phyloP scores from a whole-genome alignment of 768 basidiomycete species.

The Rickenella mellea region DNA sequence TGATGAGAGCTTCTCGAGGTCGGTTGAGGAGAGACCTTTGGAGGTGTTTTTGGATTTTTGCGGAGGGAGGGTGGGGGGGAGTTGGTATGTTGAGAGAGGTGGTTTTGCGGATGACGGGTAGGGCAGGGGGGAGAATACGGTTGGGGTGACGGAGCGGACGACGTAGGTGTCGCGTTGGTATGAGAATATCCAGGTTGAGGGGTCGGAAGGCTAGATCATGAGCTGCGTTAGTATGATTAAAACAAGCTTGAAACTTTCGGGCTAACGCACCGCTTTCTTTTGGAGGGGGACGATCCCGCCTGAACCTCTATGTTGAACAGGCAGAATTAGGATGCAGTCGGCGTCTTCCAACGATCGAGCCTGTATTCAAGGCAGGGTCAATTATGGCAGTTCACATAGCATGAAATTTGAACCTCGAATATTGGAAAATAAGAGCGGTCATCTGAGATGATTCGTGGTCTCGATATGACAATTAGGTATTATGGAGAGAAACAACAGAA shows the following conservation, averaged over 20 bases:
- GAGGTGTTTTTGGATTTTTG: slow-evolving; percentile 48
- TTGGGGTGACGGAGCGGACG: slow-evolving; percentile 42
- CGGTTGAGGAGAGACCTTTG: slow-evolving; percentile 39
- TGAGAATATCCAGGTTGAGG: slow-evolving; percentile 71
- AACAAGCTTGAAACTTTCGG: slow-evolving; percentile 7
- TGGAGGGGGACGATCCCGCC: slow-evolving; percentile 80
- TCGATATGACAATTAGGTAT: too few relatives aligned
- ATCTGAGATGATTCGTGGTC: too few relatives aligned
- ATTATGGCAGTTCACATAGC: too few relatives aligned
- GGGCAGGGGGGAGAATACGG: slow-evolving; percentile 69
- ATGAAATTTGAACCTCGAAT: too few relatives aligned
- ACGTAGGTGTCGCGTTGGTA: slow-evolving; percentile 95
- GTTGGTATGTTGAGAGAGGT: slow-evolving; percentile 51
- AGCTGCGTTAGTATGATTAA: slow-evolving; percentile 1
- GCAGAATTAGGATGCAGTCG: slow-evolving; percentile 73
- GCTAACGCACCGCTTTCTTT: slow-evolving; percentile 43
- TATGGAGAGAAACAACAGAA: too few relatives aligned
- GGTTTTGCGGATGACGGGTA: slow-evolving; percentile 79
- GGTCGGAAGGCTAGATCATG: slow-evolving; percentile 27
- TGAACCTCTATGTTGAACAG: slow-evolving; percentile 71
- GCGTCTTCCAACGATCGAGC: slow-evolving; percentile 63
- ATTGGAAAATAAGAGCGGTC: too few relatives aligned
- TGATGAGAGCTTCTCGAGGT: slow-evolving; percentile 41
- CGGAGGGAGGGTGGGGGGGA: slow-evolving; percentile 38
- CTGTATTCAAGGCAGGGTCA: too few relatives aligned